These are phyloP conservation scores for Leishmania mexicana DNA, from an alignment of 208 protist genomes.

Conservation along the genomic window DNA sequence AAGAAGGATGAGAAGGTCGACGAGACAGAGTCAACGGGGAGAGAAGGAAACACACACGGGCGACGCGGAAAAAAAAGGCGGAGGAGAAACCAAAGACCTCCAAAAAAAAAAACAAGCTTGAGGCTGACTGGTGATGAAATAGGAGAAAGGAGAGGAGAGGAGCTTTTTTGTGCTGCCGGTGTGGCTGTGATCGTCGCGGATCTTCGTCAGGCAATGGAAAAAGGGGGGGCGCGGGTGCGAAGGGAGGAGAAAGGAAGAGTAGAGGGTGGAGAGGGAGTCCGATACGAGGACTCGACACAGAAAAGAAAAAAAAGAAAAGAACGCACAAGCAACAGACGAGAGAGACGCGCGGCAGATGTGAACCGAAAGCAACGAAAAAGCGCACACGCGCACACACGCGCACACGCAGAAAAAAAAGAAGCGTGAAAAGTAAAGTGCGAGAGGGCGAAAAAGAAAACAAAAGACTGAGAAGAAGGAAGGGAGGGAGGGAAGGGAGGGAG, in stretches of 20 bases:
- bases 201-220: background rate
- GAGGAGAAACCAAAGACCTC: background rate
- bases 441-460: background rate
- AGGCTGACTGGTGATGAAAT: background rate
- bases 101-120: background rate
- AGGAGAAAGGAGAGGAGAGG: background rate
- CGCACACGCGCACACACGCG: background rate
- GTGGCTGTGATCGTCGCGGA: background rate
- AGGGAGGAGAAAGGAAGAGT: background rate
- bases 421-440: conserved; percentile 17
- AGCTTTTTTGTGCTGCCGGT: background rate
- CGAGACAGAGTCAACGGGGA: background rate
- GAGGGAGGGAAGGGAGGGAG: background rate
- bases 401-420: conserved; percentile 8
- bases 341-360: conserved; percentile 23
- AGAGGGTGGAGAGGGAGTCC: conserved; percentile 1
- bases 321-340: conserved; percentile 28
- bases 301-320: conserved; percentile 26
- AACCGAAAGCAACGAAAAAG: conserved; percentile 9
- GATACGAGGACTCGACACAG: background rate
- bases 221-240: background rate
- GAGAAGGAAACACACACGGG: background rate
- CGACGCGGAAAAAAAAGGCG: conserved; percentile 14
- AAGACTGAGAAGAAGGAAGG: conserved; percentile 16
- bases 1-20: background rate